These are phyloP conservation scores for Nakazawaea wickerhamii DNA, from an alignment of 805 yeast species.

Conservation along the genomic window DNA sequence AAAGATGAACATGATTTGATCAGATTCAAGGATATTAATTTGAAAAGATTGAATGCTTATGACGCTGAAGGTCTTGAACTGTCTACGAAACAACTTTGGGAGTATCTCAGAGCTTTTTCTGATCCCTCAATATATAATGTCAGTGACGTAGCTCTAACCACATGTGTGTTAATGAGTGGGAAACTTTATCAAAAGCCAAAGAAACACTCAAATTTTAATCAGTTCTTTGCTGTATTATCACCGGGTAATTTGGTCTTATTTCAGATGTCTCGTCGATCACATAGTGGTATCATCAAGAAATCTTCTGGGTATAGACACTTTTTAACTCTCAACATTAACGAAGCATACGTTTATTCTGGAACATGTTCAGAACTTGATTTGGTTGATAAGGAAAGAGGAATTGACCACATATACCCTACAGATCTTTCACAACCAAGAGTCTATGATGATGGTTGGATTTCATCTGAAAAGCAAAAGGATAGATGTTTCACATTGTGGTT, in stretches of 20 bases:
- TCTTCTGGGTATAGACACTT: slow-evolving; percentile 45
- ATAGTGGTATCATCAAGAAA: slow-evolving; percentile 37
- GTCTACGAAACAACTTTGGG: slow-evolving; percentile 44
- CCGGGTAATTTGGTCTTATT: slow-evolving; percentile 67
- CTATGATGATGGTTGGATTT: slow-evolving; percentile 79
- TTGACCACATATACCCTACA: slow-evolving; percentile 48
- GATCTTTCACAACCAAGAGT: slow-evolving; percentile 60
- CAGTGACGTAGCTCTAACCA: slow-evolving; percentile 52
- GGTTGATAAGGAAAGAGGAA: slow-evolving; percentile 30
- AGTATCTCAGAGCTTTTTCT: slow-evolving; percentile 44
- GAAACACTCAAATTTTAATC: slow-evolving; percentile 61
- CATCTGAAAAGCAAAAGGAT: slow-evolving; percentile 68
- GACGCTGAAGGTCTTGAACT: slow-evolving; percentile 55
- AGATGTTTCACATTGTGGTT: slow-evolving; percentile 85
- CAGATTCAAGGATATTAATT: slow-evolving; percentile 38
- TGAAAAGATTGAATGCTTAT: slow-evolving; percentile 35
- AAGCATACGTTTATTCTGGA: slow-evolving; percentile 77
- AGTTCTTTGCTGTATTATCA: slow-evolving; percentile 56
- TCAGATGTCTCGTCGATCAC: slow-evolving; percentile 42
- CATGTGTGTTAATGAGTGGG: slow-evolving; percentile 61
- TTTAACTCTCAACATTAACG: slow-evolving; percentile 54
- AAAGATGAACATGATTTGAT: slow-evolving; percentile 36
- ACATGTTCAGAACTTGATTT: slow-evolving; percentile 52
- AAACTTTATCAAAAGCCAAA: slow-evolving; percentile 61
- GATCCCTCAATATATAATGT: slow-evolving; percentile 50